Evolutionary conservation across 169 alveolate species (phyloP).

Genomic region (Eimeria maxima): DNA sequence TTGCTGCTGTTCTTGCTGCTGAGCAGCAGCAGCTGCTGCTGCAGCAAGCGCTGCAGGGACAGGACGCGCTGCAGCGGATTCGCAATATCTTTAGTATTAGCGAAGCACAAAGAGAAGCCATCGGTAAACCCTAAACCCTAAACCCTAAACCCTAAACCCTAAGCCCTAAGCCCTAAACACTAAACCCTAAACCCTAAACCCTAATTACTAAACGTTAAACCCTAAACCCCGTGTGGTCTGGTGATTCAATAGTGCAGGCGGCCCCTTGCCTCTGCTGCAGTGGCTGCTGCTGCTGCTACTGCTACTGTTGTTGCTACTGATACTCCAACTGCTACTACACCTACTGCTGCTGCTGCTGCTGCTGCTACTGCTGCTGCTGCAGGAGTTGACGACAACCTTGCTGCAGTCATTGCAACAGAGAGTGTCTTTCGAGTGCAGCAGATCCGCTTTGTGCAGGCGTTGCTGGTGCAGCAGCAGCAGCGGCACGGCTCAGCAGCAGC

Average conservation of each 20-base stretch:
- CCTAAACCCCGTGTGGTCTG: not conserved
- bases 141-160: not conserved
- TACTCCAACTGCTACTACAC: not conserved
- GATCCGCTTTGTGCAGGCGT: slow-evolving; percentile 25
- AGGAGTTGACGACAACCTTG: not conserved
- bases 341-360: slow-evolving; percentile 1
- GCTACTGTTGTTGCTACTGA: not conserved
- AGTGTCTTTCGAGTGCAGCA: slow-evolving; percentile 29
- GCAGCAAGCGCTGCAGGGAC: not conserved
- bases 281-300: no score
- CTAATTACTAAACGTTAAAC: not conserved
- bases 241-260: no score
- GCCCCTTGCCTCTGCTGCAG: slow-evolving; percentile 6
- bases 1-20: no score
- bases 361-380: slow-evolving; percentile 13
- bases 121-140: slow-evolving; percentile 8
- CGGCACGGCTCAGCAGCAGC: slow-evolving; percentile 19
- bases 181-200: no score
- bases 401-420: not conserved
- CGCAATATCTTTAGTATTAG: slow-evolving; percentile 4
- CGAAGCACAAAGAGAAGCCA: slow-evolving; percentile 7
- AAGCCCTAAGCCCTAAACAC: not conserved
- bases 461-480: slow-evolving; percentile 61
- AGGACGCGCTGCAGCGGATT: slow-evolving; percentile 28
- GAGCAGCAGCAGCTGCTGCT: no score